phyloP scores from a whole-genome alignment of 2,329 filamentous ascomycete species.

The Fusarium dimerum region DNA sequence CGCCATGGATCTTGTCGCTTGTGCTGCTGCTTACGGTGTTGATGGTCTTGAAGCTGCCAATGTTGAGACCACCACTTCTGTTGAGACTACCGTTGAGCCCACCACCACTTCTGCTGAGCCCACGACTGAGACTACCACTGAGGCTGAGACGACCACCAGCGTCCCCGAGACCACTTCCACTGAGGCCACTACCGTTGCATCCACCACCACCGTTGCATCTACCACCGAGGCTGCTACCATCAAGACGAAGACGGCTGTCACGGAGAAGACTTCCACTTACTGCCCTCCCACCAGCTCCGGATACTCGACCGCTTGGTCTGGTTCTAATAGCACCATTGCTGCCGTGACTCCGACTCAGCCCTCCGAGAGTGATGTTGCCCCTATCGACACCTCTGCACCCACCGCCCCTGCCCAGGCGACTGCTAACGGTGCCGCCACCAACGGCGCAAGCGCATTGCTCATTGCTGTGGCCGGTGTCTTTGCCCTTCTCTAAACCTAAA shows the following conservation, averaged over 20 bases:
- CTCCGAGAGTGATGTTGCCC: constrained; percentile 16
- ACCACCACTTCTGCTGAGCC: constrained; percentile 21
- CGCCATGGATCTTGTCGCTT: constrained; percentile 52
- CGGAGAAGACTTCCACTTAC: constrained; percentile 29
- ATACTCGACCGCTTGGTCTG: constrained; percentile 32
- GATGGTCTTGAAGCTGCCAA: constrained; percentile 43
- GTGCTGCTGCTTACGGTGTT: constrained; percentile 55
- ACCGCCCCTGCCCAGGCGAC: constrained; percentile 23
- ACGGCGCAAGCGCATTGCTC: constrained; percentile 39
- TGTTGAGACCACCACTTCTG: constrained; percentile 20
- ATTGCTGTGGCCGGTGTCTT: constrained; percentile 38
- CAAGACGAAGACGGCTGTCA: constrained; percentile 23
- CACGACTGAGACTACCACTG: constrained; percentile 17
- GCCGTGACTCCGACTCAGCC: constrained; percentile 29
- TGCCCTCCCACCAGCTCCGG: constrained; percentile 22
- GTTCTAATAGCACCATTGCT: constrained; percentile 36
- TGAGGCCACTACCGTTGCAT: constrained; percentile 28
- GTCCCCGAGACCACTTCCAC: constrained; percentile 18
- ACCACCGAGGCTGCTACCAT: constrained; percentile 17
- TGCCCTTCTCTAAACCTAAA: constrained; percentile 36
- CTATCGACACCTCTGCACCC: constrained; percentile 13
- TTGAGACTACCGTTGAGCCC: constrained; percentile 28
- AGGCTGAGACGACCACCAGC: constrained; percentile 23
- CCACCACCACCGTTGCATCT: constrained; percentile 30
- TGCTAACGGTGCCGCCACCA: constrained; percentile 31